These are phyloP conservation scores for Pisolithus albus DNA, from an alignment of 768 basidiomycete species.

Conservation along the genomic window DNA sequence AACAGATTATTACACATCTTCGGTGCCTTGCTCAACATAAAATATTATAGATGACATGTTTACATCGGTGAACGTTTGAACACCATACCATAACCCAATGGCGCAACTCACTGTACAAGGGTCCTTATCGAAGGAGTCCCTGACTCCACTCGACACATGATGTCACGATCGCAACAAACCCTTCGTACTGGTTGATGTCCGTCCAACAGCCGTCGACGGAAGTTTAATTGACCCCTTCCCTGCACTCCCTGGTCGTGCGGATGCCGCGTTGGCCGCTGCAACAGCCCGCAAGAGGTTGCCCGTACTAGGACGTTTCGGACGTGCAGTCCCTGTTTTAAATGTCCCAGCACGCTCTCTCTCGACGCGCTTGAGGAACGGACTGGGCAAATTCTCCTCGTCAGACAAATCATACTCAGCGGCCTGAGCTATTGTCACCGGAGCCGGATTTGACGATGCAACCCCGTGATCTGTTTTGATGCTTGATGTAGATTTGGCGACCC, in stretches of 20 bases:
- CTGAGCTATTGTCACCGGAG: constrained; percentile 5
- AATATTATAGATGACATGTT: too few relatives aligned
- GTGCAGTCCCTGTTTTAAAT: constrained; percentile 8
- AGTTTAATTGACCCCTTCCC: constrained; percentile 9
- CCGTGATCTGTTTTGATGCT: constrained; percentile 8
- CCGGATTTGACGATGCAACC: constrained; percentile 7
- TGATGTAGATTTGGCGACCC: constrained; percentile 7
- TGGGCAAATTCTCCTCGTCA: constrained; percentile 82
- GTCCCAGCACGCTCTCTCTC: constrained; percentile 32
- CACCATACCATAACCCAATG: too few relatives aligned
- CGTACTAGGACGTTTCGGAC: constrained; percentile 39
- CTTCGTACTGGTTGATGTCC: constrained; percentile 38
- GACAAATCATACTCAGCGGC: constrained; percentile 57
- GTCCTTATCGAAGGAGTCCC: too few relatives aligned
- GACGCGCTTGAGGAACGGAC: constrained; percentile 66
- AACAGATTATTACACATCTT: too few relatives aligned
- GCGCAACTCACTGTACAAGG: too few relatives aligned
- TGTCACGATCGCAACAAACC: constrained; percentile 29
- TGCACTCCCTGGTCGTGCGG: constrained; percentile 15
- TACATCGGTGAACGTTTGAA: too few relatives aligned
- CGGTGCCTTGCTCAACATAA: too few relatives aligned
- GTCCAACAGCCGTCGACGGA: constrained; percentile 16
- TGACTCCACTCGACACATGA: neutral
- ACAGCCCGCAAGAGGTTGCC: constrained; percentile 53
- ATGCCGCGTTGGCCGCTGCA: constrained; percentile 48